A percentile compares a stretch with the other conserved stretches of the same genome.
These are phyloP conservation scores for Cucumis sativus DNA, from an alignment of 306 rosid genomes.

Conservation along the genomic window Cucumber_9930_V3 NC_026658.2:9681001-9681500, in stretches of 20 bases:
- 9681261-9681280: not conserved
- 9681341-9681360: constrained; percentile 35
- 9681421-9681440: constrained; percentile 28
- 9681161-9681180: not conserved
- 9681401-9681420: constrained; percentile 27
- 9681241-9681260: not conserved
- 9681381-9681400: constrained; percentile 38
- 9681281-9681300: constrained; percentile 19
- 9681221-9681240: not conserved
- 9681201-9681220: not conserved
- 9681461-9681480: constrained; percentile 29
- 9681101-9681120: not conserved
- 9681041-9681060: too few relatives aligned
- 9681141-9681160: not conserved
- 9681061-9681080: not conserved
- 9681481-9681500: constrained; percentile 33
- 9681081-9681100: not conserved
- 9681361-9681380: constrained; percentile 40
- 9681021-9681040: too few relatives aligned
- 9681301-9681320: constrained; percentile 38
- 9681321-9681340: constrained; percentile 40
- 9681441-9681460: not conserved
- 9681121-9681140: constrained; percentile 5
- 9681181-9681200: not conserved
- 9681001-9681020: too few relatives aligned